Evolutionary conservation across 768 basidiomycete genomes (phyloP), one percentile per base, ranked within the genome.

Genomic region (Aureoboletus auriporus): DNA sequence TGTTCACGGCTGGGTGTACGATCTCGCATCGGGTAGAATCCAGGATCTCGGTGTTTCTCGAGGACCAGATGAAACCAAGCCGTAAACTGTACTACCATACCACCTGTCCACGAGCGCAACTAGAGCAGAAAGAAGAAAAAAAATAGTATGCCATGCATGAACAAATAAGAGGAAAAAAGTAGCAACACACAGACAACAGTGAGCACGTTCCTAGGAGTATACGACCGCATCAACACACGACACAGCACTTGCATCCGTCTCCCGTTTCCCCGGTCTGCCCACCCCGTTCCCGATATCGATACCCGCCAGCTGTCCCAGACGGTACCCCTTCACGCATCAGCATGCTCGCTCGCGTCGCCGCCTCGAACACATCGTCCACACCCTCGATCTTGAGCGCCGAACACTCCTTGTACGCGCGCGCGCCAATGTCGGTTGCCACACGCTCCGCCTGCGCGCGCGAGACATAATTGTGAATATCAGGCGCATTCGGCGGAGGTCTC

Each of bases 331-430:
- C 93, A 17, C 93, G 77, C 78, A 95, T 93, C 49, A 98, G 71
- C 89, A 98, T 96, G 63, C 92, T 93, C 39, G 92, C 93, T 38
- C 96, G 76, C 10, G 96, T 98, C 29, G 96, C 96, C 0, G 90
- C 88, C 72, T 99, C 96, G 58, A 98, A 99, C 39, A 97, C 91
- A 58, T 96, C 91, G 67, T 98, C 96, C 12, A 95, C 93, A 46
- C 93, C 93, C 70, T 89, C 85, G 45, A 90, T 88, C 71, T 83
- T 87, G 42, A 94, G 74, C 27, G 93, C 88, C 9, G 89, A 91
- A 59, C 93, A 96, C 66, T 97, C 95, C 66, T 92, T 93, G 75
- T 97, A 98, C 36, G 83, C 87, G 26, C 91, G 80, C 27, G 95
- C 95, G 26, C 94, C 93, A 53, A 98, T 97, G 33, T 74, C 76